phyloP scores from a whole-genome alignment of 2,329 filamentous ascomycete species.

The Falciphora oryzae region DNA sequence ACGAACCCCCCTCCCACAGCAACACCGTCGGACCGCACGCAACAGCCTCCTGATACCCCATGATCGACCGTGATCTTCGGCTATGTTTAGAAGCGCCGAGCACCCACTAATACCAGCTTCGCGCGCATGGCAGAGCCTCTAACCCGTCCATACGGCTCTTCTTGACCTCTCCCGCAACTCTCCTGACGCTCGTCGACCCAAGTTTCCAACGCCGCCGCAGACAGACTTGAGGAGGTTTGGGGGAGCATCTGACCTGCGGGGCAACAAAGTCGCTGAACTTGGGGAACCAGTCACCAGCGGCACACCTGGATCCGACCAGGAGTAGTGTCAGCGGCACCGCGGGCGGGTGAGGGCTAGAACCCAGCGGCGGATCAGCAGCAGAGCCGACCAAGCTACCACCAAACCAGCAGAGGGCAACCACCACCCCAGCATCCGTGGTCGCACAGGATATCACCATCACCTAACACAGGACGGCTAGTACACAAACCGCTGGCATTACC shows the following conservation, averaged over 20 bases:
- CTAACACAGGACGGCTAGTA: constrained; percentile 3
- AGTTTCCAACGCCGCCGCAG: not conserved
- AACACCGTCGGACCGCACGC: not conserved
- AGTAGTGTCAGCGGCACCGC: not conserved
- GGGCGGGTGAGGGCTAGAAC: not conserved
- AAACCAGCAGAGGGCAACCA: not conserved
- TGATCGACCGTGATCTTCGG: constrained; percentile 9
- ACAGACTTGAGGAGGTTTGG: not conserved
- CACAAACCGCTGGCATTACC: not conserved
- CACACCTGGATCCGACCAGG: not conserved
- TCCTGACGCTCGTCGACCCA: not conserved
- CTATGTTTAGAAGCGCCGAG: constrained; percentile 11
- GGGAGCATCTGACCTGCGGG: not conserved
- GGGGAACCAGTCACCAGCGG: constrained; percentile 5
- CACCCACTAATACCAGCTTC: constrained; percentile 8
- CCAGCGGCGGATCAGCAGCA: not conserved
- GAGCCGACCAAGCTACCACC: not conserved
- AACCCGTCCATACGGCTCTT: not conserved
- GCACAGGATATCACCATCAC: constrained; percentile 3
- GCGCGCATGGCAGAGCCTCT: constrained; percentile 1
- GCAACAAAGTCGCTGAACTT: not conserved
- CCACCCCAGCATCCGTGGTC: constrained; percentile 3
- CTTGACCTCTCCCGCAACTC: not conserved
- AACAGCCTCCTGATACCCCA: constrained; percentile 8
- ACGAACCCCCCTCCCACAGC: not conserved